phyloP scores from a whole-genome alignment of 805 yeast genomes.

The Kluyveromyces aestuarii region DNA sequence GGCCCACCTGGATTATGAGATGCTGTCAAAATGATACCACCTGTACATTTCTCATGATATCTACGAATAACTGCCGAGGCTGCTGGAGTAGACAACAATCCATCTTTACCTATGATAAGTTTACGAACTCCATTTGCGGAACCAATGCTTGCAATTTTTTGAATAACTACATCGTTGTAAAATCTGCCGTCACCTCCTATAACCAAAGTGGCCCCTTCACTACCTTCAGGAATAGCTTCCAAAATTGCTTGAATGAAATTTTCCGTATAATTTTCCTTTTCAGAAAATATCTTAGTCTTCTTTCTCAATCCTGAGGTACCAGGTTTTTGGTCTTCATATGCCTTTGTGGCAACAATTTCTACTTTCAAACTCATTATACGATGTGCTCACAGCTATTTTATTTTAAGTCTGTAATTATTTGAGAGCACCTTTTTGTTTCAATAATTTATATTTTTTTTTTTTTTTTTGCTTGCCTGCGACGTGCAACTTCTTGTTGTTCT shows the following conservation, averaged over 20 bases:
- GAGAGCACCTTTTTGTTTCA: too few species aligned
- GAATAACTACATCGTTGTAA: constrained; percentile 75
- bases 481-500: too few species aligned
- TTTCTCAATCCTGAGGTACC: constrained; percentile 96
- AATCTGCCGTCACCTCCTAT: constrained; percentile 97
- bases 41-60: constrained; percentile 53
- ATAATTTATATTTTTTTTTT: too few species aligned
- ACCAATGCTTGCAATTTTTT: constrained; percentile 70
- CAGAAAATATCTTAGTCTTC: constrained; percentile 75
- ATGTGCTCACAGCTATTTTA: too few species aligned
- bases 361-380: constrained; percentile 17
- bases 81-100: constrained; percentile 91
- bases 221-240: constrained; percentile 86
- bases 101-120: constrained; percentile 79
- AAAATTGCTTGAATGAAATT: constrained; percentile 86
- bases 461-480: too few species aligned
- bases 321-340: constrained; percentile 89
- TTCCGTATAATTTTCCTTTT: constrained; percentile 71
- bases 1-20: constrained; percentile 99
- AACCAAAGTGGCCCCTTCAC: constrained; percentile 62
- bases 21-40: constrained; percentile 94
- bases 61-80: constrained; percentile 88
- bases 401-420: too few species aligned
- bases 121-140: constrained; percentile 89
- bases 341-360: constrained; percentile 47